Base-by-base conservation (phyloP, 495 filamentous ascomycete species). In the Aspergillus haitiensis region DNA sequence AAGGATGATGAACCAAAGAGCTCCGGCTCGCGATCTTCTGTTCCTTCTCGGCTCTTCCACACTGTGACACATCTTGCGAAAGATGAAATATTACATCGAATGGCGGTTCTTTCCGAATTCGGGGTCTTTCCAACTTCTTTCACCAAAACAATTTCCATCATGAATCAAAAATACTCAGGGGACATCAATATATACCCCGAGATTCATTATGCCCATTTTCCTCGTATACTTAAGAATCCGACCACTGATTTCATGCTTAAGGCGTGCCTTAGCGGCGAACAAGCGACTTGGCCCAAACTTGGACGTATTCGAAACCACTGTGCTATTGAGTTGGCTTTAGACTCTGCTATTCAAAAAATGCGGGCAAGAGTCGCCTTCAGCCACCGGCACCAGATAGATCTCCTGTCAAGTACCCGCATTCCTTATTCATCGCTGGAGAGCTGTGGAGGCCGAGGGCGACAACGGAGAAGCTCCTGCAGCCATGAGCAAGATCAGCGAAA, bases 161-260 rank as follows among this genome's bases (percentile, higher is more conserved):
- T 97, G 50, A 92, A 86, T 61, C 93, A 97, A 65, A 91, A 88
- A 61, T 97, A 97, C 64, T 90, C 88, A 4, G 93, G 93, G n/a
- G 92, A 97, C 71, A 96, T 97, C 70, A 97, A 89, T 48, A 97
- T 97, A 53, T 82, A 96, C 52, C 93, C 93, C 0, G 84, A 90
- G 55, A 88, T 96, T 51, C 79, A 83, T 2, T 86, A 88, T 35
- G 77, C 82, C 6, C 86, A 95, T 61, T 85, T 96, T 36, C 90
- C 87, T 4, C 80, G 82, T 15, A 87, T 96, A 36, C 72, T 97
- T 21, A 87, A 81, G 59, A 97, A 97, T 57, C 93, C 93, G n/a
- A 95, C 89, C 0, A 70, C 84, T 0, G 90, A 92, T n/a, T 96
- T 95, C 73, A 94, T 97, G 88, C 67, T 85, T 1, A 78, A 88